Percentiles rank a stretch among this genome's conserved stretches.
Evolutionary conservation across 176 grass and related monocot species (phyloP).

Genomic region (Metroxylon sagu): DNA sequence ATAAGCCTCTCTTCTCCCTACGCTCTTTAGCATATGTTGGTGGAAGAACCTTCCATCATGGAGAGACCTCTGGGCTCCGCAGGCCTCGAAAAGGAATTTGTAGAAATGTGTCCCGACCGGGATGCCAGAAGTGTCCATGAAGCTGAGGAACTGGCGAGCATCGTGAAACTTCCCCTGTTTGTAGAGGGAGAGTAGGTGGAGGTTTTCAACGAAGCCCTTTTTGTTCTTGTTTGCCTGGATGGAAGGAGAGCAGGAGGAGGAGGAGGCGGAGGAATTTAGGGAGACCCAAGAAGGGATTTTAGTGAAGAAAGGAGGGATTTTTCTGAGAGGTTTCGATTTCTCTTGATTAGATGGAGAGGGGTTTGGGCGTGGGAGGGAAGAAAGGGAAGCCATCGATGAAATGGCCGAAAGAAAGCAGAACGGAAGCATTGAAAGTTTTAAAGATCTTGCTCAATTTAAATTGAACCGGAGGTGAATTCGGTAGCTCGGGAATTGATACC

Average conservation of each 20-base stretch:
- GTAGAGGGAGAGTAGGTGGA: slow-evolving; percentile 12
- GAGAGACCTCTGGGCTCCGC: background rate
- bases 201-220: slow-evolving; percentile 9
- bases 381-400: too few species aligned
- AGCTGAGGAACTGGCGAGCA: slow-evolving; percentile 11
- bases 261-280: slow-evolving; percentile 1
- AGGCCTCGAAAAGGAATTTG: slow-evolving; percentile 9
- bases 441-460: too few species aligned
- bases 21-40: slow-evolving; percentile 10
- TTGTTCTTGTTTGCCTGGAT: background rate
- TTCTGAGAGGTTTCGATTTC: too few species aligned
- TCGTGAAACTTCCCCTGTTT: slow-evolving; percentile 13
- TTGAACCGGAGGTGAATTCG: too few species aligned
- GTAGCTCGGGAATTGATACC: too few species aligned
- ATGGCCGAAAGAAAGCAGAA: too few species aligned
- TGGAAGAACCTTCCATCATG: slow-evolving; percentile 18
- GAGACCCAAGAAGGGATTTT: slow-evolving; percentile 17
- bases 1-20: background rate
- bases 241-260: background rate
- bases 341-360: too few species aligned
- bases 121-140: slow-evolving; percentile 13
- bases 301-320: background rate
- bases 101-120: slow-evolving; percentile 7
- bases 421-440: too few species aligned
- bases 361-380: too few species aligned